Percentiles rank a stretch among this genome's conserved stretches.
Conservation (phyloP, 768 basidiomycete species). For the Rhizopogon vulgaris region DNA sequence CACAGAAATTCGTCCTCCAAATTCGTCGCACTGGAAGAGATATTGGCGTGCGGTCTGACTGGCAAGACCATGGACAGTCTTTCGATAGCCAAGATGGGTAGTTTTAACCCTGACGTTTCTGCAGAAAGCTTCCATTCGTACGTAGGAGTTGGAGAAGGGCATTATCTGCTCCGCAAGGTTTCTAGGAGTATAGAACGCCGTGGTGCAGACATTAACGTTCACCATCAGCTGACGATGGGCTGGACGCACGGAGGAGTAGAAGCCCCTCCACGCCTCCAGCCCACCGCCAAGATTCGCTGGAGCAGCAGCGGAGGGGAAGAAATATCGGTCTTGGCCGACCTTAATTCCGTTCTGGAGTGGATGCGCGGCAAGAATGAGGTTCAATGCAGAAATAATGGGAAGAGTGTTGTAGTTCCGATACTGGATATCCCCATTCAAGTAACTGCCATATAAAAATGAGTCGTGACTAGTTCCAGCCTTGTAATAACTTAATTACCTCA, state of each 20-base stretch:
- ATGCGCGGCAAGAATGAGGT: conserved; percentile 39
- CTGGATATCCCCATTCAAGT: conserved; percentile 37
- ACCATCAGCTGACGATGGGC: conserved; percentile 43
- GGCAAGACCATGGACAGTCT: conserved; percentile 56
- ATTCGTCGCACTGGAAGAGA: conserved; percentile 35
- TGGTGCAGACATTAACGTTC: conserved; percentile 48
- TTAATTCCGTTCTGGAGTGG: conserved; percentile 42
- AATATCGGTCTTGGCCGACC: conserved; percentile 48
- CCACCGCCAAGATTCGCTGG: conserved; percentile 39
- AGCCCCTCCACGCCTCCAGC: conserved; percentile 54
- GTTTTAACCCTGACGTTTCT: conserved; percentile 61
- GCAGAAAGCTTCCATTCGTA: conserved; percentile 52
- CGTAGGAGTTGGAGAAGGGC: conserved; percentile 41
- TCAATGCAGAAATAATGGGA: conserved; percentile 45
- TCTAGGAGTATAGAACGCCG: conserved; percentile 38
- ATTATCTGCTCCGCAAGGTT: conserved; percentile 39
- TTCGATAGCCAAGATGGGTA: conserved; percentile 67
- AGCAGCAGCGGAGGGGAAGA: conserved; percentile 34
- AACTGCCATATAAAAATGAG: conserved; percentile 24
- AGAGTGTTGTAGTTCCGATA: conserved; percentile 38
- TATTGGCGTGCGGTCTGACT: conserved; percentile 33
- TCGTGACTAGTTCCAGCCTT: not conserved
- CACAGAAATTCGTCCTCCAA: conserved; percentile 34
- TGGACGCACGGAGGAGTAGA: conserved; percentile 34
- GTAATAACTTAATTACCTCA: conserved; percentile 25